Base-by-base conservation (phyloP, 805 yeast genomes). In the Zygosaccharomyces pseudorouxii region DNA sequence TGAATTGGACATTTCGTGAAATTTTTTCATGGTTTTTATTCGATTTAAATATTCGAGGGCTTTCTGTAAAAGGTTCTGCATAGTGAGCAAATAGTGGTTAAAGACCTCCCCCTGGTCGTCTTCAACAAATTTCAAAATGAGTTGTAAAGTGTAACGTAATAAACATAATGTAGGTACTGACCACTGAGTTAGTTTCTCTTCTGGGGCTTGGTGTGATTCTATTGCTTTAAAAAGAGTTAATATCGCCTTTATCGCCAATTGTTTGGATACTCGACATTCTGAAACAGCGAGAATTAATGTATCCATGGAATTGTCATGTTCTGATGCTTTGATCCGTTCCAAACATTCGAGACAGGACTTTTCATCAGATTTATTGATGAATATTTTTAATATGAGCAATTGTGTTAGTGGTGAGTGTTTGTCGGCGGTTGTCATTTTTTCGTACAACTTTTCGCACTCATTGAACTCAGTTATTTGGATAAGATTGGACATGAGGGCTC, bases 401-500 rank as follows among this genome's bases (percentile, higher is more conserved):
- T 65, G 69, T 0, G 73, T 59, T 8, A 70, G 50, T 7, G 71
- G 62, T 16, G 61, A 48, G 0, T 39, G 36, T 35, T 57, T 52
- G 5, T 65, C 66, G 0, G 25, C 39, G 0, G 57, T 48, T 16
- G 46, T 40, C 70, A 72, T 65, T 0, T 35, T 9, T 0, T 63
- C 46, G 33, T 55, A 65, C 0, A 63, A 41, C 4, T 47, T 27
- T 4, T 59, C 42, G 1, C 65, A 67, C 4, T 55, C 47, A 1
- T 54, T 55, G 45, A 35, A 51, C 1, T 65, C 41, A 3, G 55
- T 57, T 0, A 57, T 31, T 7, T 60, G 55, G 5, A 70, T 53
- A 33, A 61, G 60, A 12, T 65, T 59, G 18, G 60, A 55, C 36
- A 65, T 62, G 20, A 71, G 54, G 2, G 71, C 71, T 40, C 77